Evolutionary conservation across 805 yeast genomes (phyloP).

Genomic region (Teunomyces lycoperdinae): DNA sequence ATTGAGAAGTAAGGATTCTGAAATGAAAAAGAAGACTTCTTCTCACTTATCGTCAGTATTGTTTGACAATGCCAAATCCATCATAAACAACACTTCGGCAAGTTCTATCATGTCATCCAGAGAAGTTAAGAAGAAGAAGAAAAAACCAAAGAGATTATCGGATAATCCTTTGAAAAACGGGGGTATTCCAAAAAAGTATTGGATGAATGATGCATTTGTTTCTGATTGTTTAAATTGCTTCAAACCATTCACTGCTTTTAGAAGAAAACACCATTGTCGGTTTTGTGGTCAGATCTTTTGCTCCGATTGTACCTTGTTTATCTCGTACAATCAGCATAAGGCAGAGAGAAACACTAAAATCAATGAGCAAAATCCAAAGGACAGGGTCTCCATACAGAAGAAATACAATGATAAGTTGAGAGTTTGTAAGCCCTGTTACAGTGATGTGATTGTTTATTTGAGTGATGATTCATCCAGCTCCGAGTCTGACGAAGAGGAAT

Average conservation of each 20-base stretch:
- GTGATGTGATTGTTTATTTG: conserved; percentile 63
- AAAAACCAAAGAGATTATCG: conserved; percentile 27
- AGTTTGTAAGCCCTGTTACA: conserved; percentile 74
- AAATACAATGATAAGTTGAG: conserved; percentile 68
- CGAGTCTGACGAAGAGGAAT: conserved; percentile 15
- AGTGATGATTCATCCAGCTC: conserved; percentile 60
- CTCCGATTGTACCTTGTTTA: conserved; percentile 70
- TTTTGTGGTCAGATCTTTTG: conserved; percentile 96
- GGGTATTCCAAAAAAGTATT: conserved; percentile 72
- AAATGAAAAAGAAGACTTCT: conserved; percentile 21
- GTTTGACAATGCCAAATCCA: conserved; percentile 37
- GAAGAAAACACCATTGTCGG: conserved; percentile 92
- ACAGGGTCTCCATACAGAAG: conserved; percentile 26
- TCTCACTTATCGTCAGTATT: conserved; percentile 33
- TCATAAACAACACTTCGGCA: conserved; percentile 33
- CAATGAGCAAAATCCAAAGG: conserved; percentile 10
- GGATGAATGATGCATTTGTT: conserved; percentile 96
- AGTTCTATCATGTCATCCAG: conserved; percentile 21
- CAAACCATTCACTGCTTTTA: conserved; percentile 73
- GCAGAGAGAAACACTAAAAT: conserved; percentile 27
- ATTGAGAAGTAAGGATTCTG: conserved; percentile 18
- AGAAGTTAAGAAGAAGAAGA: conserved; percentile 21
- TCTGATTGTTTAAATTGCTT: conserved; percentile 84
- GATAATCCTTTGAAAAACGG: conserved; percentile 45
- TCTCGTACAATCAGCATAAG: conserved; percentile 54